Evolutionary conservation across 768 basidiomycete species (phyloP), one percentile per base, ranked within the genome.

Genomic region (Phaffia australis): DNA sequence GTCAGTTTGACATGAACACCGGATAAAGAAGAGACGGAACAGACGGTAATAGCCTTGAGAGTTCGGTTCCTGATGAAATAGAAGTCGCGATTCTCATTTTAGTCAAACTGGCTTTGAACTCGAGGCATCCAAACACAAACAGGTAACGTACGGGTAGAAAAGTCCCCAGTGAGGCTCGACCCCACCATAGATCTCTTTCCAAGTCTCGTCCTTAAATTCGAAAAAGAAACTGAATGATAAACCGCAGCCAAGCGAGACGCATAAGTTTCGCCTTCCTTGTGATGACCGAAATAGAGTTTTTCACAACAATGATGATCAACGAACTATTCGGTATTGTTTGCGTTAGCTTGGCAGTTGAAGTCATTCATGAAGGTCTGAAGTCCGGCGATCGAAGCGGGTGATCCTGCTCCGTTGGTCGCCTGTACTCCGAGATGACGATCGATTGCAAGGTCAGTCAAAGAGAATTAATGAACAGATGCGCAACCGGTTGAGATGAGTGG

Each of bases 331-430:
- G 88, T 91, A 18, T 82, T 82, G 69, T 91, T 91, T 21, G 75
- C 69, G 74, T 91, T 95, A 0, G 93, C 87, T 73, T 84, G 81
- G 73, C 94, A 99, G 8, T 92, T 84, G 71, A 89, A 99, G 0
- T 82, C 84, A 74, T 98, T 80, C 67, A 99, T 73, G 81, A 89
- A 99, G 23, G 74, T 62, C 82, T 97, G 75, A 42, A 79, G 69
- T 29, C 77, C 78, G 8, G 73, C 74, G 14, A 77, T 68, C 51
- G 70, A 74, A 1, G 78, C 76, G 9, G 90, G 86, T 18, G 72
- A 71, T 6, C 85, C 85, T 16, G 85, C 81, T 0, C 89, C 90
- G 72, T 89, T 84, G 64, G 77, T 42, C 11, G 35, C 35, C 35
- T 42, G 35, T 42, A 42, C 11, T 11, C 4, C 35, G 11, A 84